phyloP scores from a whole-genome alignment of 176 grass and related monocot species.

The Triticum timopheevii region DNA sequence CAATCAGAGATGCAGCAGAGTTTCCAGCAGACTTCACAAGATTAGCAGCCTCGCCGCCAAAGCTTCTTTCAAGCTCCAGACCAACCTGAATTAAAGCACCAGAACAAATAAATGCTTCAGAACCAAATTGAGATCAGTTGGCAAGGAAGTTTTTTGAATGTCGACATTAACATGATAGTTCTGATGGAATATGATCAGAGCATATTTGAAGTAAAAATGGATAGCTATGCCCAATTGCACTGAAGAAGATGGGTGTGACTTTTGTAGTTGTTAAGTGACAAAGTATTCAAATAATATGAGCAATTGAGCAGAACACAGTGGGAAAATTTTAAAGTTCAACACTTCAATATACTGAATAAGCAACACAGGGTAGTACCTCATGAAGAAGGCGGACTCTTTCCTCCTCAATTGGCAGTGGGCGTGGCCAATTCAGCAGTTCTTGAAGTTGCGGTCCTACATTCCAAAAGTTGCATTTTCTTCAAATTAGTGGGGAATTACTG shows the following conservation, averaged over 20 bases:
- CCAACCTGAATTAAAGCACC: conserved; percentile 59
- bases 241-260: not conserved
- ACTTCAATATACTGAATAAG: not conserved
- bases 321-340: not conserved
- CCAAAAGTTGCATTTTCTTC: conserved; percentile 9
- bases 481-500: not conserved
- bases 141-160: not conserved
- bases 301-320: not conserved
- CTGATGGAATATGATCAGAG: not conserved
- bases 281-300: not conserved
- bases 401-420: conserved; percentile 85
- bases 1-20: conserved; percentile 73
- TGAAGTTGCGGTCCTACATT: conserved; percentile 68
- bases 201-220: not conserved
- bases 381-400: conserved; percentile 84
- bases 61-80: conserved; percentile 76
- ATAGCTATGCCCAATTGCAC: not conserved
- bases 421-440: conserved; percentile 82
- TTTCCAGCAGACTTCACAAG: conserved; percentile 76
- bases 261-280: not conserved
- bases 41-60: conserved; percentile 74
- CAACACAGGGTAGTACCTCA: conserved; percentile 54
- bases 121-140: not conserved
- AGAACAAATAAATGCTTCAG: not conserved
- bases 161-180: not conserved